Evolutionary conservation across 1,284 basidiomycete genomes (phyloP).

Genomic region (Fomitopsis schrenkii): DNA sequence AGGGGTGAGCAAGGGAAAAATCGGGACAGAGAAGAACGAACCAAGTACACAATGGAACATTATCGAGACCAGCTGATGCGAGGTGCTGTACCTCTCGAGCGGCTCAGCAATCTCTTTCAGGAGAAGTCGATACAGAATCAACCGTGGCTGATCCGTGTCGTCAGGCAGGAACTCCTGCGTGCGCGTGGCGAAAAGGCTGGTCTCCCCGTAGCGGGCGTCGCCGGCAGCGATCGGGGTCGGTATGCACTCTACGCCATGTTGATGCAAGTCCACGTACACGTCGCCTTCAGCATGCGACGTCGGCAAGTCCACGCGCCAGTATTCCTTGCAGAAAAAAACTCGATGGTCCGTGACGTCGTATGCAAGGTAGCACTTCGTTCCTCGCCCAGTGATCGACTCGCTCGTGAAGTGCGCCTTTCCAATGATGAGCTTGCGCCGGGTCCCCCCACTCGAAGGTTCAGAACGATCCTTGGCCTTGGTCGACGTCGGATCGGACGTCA

Average conservation of each 20-base stretch:
- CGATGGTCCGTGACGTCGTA: neutral
- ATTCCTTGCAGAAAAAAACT: slow-evolving; percentile 7
- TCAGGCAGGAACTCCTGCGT: no score
- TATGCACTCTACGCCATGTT: neutral
- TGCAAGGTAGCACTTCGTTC: slow-evolving; percentile 8
- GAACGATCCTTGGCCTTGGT: neutral
- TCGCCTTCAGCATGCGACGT: slow-evolving; percentile 3
- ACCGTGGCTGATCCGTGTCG: no score
- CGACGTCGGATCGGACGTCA: neutral
- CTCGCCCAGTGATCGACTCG: slow-evolving; percentile 1
- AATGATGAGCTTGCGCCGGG: neutral
- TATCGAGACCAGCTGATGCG: no score
- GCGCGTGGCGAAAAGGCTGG: no score
- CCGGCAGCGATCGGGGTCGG: neutral
- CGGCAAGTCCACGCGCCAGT: slow-evolving; percentile 1
- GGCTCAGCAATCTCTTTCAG: no score
- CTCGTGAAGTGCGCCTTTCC: slow-evolving; percentile 1
- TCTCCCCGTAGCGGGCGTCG: no score
- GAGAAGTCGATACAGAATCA: no score
- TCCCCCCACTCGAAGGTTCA: neutral
- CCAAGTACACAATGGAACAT: no score
- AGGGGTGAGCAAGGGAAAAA: neutral
- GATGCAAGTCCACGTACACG: neutral
- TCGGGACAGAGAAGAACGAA: neutral
- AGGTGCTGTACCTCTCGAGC: no score